Evolutionary conservation across 2,329 filamentous ascomycete species (phyloP), one percentile per base, ranked within the genome.

Genomic region (Cladosporium halotolerans): DNA sequence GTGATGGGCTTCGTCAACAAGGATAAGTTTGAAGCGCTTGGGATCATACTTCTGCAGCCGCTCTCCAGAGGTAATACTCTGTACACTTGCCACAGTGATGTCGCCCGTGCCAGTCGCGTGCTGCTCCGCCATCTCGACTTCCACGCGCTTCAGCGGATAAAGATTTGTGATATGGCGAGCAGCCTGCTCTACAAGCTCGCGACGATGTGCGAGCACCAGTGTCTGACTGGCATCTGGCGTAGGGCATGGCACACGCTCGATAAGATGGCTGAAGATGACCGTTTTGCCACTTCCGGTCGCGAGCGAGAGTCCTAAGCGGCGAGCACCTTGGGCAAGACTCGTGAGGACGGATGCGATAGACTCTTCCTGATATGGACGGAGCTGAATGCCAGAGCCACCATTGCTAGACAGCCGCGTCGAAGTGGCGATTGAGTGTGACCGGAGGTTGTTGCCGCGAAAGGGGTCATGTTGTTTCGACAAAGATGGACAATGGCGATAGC

Each of bases 1-100:
- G 70, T 99, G 93, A 68, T 99, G 93, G 4, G 92, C 93, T 71
- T 99, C 93, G 60, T 99, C 93, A 3, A 99, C 92, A 2, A 99
- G 78, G 0, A 99, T 75, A 0, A 99, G 81, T 71, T 99, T 99
- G 76, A 92, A 97, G 7, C 75, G 76, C 0, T 69, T 70, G 0
- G 90, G 87, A 60, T 95, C 82, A 63, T 92, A 97, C 66, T 96
- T 96, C 34, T 70, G 66, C n/a, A 97, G 78, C 2, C 93, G 81
- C 49, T 85, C 81, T 10, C 82, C 81, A 4, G 88, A 95, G 7
- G 79, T 82, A 61, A 99, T 83, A 68, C 89, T 96, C 64, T 86
- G 84, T 34, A 99, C 79, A 33, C 92, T 96, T 42, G 92, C 93
- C 48, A 99, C 79, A 8, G 92, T 96, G 61, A 99, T 96, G 69